Evolutionary conservation across 2,329 filamentous ascomycete species (phyloP).

Genomic region (Cladophialophora yegresii): DNA sequence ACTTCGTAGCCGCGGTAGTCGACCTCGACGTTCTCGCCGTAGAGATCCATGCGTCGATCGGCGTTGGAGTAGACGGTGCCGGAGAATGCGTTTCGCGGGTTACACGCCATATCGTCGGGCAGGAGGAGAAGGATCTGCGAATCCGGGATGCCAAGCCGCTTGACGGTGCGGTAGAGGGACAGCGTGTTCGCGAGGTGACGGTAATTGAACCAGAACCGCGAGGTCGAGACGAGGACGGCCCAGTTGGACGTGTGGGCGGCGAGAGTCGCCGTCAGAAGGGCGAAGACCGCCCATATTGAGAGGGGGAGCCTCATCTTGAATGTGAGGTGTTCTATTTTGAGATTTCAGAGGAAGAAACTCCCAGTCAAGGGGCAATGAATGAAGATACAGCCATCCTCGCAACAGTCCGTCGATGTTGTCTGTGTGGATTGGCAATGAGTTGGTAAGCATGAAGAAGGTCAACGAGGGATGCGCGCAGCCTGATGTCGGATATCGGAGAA

Average conservation of each 20-base stretch:
- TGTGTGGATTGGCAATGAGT: slow-evolving; percentile 2
- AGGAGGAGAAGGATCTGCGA: slow-evolving; percentile 99
- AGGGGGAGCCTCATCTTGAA: slow-evolving; percentile 17
- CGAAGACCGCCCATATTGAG: slow-evolving; percentile 22
- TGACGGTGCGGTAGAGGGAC: slow-evolving; percentile 95
- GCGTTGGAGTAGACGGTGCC: slow-evolving; percentile 99
- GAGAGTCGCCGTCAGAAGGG: slow-evolving; percentile 18
- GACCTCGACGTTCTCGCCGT: slow-evolving; percentile 98
- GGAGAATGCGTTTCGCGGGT: slow-evolving; percentile 95
- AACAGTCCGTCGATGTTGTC: background rate
- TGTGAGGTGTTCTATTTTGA: background rate
- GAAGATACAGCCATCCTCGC: background rate
- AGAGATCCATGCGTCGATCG: slow-evolving; percentile 90
- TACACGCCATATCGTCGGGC: slow-evolving; percentile 99
- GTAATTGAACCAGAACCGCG: slow-evolving; percentile 99
- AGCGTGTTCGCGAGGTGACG: slow-evolving; percentile 96
- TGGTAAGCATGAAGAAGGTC: slow-evolving; percentile 1
- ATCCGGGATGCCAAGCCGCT: slow-evolving; percentile 94
- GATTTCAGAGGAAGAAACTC: background rate
- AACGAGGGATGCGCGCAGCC: background rate
- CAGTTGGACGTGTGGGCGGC: slow-evolving; percentile 86
- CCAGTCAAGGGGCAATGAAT: background rate
- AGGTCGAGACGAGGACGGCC: slow-evolving; percentile 98
- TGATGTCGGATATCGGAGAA: background rate
- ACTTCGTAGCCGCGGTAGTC: slow-evolving; percentile 98